phyloP scores from a whole-genome alignment of 208 protist genomes.

The Trypanosoma mega region DNA sequence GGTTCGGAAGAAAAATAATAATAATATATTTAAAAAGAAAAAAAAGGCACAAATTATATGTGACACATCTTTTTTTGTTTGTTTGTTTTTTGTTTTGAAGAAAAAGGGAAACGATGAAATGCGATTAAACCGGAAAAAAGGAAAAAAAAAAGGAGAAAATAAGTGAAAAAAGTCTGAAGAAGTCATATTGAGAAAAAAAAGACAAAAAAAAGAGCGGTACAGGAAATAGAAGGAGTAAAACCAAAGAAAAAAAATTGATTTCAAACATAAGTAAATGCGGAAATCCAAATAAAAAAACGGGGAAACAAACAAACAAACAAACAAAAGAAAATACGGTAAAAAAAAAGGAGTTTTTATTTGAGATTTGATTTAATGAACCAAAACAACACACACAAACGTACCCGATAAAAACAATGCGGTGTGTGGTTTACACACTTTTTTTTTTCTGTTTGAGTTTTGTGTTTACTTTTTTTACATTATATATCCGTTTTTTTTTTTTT shows the following conservation, averaged over 20 bases:
- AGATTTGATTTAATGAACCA: too few species aligned
- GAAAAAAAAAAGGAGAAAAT: background rate
- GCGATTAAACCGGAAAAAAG: background rate
- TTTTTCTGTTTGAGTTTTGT: background rate
- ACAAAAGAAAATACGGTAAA: background rate
- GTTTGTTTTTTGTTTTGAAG: constrained; percentile 8
- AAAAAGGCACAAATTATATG: too few species aligned
- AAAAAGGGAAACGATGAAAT: background rate
- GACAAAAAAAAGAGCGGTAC: background rate
- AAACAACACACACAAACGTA: too few species aligned
- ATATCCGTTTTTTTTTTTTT: background rate
- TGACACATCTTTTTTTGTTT: background rate
- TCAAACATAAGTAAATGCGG: background rate
- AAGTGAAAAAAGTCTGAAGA: background rate
- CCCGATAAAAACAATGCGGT: too few species aligned
- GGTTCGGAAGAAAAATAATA: too few species aligned
- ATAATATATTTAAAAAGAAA: too few species aligned
- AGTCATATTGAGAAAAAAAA: background rate
- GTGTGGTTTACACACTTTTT: background rate
- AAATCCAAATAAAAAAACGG: background rate
- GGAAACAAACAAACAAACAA: background rate
- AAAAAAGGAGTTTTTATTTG: too few species aligned
- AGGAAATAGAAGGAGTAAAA: background rate
- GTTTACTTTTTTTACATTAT: background rate
- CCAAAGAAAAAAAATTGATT: background rate